Base-by-base conservation (phyloP, 73 alveolate genomes). In the Durusdinium trenchii region DNA sequence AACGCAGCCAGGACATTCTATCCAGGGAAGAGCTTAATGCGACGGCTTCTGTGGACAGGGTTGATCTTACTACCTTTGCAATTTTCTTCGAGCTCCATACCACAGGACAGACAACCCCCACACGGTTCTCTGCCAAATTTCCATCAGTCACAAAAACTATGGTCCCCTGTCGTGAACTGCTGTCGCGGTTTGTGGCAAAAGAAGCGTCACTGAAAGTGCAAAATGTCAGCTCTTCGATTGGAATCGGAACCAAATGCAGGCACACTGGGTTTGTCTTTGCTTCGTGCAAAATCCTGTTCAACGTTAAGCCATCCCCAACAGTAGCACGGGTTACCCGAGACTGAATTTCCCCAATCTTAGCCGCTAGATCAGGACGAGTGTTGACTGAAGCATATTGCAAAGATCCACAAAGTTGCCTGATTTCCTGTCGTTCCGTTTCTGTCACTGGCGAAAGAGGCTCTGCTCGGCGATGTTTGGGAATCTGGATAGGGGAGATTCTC, bases 31-130 rank as follows among this genome's bases (percentile, higher is more conserved):
- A 6, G 28, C 89, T 36, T 3, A 42, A 61, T 6, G 89, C 89
- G 4, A 78, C 89, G 3, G 61, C 89, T 46, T 78, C 89, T 6
- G 89, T 61, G 28, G 62, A 40, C 89, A 78, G 43, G 36, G 89
- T 75, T 5, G 52, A 35, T 5, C 86, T 47, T 9, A 75, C 86
- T 9, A 75, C 86, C 7, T 35, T 35, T 26, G 76, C 43, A 20
- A 62, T 62, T 38, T 62, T 62, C 76, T 62, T 62, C 32, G 54
- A 38, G 51, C 52, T 35, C 86, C 86, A 75, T 62, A 40, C 76
- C 76, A 62, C 32, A 5, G 76, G 76, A 23, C 76, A 62, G 38
- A 62, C 32, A 35, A 62, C 76, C 36, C 43, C 4, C 32, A 35
- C 6, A 40, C 18, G 43, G 38, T 69, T 69, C 50, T 69, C 82